Evolutionary conservation across 495 filamentous ascomycete species (phyloP), one percentile per base, ranked within the genome.

Genomic region (Paragyromitra xinjiangensis): DNA sequence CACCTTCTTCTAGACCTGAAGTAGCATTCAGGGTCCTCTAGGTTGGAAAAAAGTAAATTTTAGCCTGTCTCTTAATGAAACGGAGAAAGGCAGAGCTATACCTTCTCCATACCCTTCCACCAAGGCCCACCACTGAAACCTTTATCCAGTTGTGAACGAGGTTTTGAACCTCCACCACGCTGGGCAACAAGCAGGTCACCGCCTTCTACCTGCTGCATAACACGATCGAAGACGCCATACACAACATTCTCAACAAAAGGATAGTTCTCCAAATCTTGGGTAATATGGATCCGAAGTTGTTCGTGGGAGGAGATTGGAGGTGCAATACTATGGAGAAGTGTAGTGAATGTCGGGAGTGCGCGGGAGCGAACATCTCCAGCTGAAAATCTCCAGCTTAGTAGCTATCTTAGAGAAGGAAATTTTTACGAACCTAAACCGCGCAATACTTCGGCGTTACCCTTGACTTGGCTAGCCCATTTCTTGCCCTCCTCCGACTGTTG

Each of bases 201-300:
- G 69, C 95, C 95, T 84, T 99, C 95, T 67, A 99, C 95, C 84
- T 99, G 95, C 40, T 94, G 87, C 95, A 99, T 99, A 56, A 99
- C 95, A 64, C 94, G 91, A 68, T 92, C 94, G 86, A 99, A 99
- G 78, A 95, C 94, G 42, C 88, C 87, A 84, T 97, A 94, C 81
- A 98, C 93, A 37, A 98, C 88, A 11, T 94, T 94, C 83, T 98
- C 94, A 73, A 99, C 90, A 50, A 92, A 94, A 8, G 96, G 95
- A 84, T 99, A 99, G 67, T 92, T 93, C 62, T 93, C 90, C 22
- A 98, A 88, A 82, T 98, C 94, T 85, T 98, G 96, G 22, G 96
- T 97, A 71, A 96, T 93, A 86, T 99, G 95, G 83, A 99, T 99
- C 80, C 95, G 92, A 8, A 99, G 92, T 64, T 95, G 93, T 85